A percentile compares a stretch with the other conserved stretches of the same genome.
Conservation (phyloP, 192 early-diverging fungal genomes). For the Fimicolochytrium jonesii region DNA sequence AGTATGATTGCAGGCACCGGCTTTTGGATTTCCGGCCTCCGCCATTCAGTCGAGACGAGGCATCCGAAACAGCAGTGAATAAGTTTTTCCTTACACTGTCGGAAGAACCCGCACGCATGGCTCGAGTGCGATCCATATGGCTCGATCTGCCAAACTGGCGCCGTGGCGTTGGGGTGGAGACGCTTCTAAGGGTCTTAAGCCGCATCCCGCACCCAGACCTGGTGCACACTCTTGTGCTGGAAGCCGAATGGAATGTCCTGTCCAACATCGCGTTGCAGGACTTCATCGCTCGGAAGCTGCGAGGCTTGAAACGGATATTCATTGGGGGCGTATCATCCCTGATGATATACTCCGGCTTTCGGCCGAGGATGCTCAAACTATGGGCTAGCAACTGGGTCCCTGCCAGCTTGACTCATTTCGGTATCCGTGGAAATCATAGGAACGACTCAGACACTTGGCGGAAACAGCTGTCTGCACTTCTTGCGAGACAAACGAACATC, state of each 20-base stretch:
- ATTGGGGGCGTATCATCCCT: too few relatives aligned
- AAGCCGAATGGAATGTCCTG: constrained; percentile 6
- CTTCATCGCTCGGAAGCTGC: too few relatives aligned
- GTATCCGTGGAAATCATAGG: too few relatives aligned
- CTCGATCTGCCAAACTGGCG: constrained; percentile 1
- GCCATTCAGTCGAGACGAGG: background rate
- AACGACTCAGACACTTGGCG: too few relatives aligned
- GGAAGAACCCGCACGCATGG: background rate
- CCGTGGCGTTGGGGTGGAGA: background rate
- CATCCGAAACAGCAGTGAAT: background rate
- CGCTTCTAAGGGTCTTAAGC: background rate
- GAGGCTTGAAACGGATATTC: too few relatives aligned
- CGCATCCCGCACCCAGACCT: background rate
- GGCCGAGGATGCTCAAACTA: too few relatives aligned
- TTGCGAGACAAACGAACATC: too few relatives aligned
- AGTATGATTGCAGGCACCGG: background rate
- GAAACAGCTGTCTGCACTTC: too few relatives aligned
- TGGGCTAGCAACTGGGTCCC: too few relatives aligned
- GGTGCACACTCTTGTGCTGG: background rate
- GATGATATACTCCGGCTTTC: too few relatives aligned
- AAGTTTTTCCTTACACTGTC: background rate
- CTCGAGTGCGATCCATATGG: background rate
- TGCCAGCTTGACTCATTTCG: too few relatives aligned
- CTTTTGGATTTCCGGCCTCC: background rate
- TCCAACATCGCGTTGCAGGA: too few relatives aligned